Evolutionary conservation across 192 early-diverging fungal genomes (phyloP).

Genomic region (Rhizoclosmatium globosum): DNA sequence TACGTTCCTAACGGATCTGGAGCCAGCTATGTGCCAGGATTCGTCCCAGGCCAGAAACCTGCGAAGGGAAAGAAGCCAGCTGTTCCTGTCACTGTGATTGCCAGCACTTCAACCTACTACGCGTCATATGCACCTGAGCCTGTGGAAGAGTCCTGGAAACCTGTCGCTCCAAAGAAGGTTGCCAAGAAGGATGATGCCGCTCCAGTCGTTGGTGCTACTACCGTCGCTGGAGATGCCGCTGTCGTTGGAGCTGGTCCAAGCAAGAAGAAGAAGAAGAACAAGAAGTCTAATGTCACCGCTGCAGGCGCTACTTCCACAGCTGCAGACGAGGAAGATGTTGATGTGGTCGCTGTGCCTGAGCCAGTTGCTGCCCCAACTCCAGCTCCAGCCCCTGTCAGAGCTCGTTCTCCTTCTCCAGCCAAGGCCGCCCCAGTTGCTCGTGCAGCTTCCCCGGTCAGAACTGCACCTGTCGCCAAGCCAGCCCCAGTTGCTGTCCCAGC

Average conservation of each 20-base stretch:
- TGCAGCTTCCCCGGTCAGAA: constrained; percentile 4
- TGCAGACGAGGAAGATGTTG: background rate
- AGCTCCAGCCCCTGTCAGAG: constrained; percentile 19
- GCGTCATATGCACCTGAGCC: constrained; percentile 2
- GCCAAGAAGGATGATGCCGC: constrained; percentile 36
- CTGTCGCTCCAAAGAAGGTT: constrained; percentile 32
- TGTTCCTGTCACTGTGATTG: constrained; percentile 28
- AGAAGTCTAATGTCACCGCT: constrained; percentile 28
- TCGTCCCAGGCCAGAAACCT: constrained; percentile 22
- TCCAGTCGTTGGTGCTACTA: background rate
- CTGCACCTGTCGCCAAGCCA: background rate
- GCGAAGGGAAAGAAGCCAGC: constrained; percentile 32
- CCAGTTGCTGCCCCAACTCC: constrained; percentile 23
- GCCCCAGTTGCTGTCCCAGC: constrained; percentile 18
- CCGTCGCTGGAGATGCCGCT: background rate
- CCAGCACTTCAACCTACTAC: constrained; percentile 21
- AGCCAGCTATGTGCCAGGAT: constrained; percentile 25
- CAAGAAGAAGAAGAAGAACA: constrained; percentile 50
- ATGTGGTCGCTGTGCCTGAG: background rate
- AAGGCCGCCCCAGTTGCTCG: background rate
- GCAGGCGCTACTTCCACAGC: background rate
- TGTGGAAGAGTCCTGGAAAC: constrained; percentile 32
- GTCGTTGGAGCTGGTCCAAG: constrained; percentile 26
- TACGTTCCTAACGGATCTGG: background rate
- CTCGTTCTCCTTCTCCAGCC: constrained; percentile 20